Conservation (phyloP, 352 stramenopile genomes). For the Pythium dissotocum region DNA sequence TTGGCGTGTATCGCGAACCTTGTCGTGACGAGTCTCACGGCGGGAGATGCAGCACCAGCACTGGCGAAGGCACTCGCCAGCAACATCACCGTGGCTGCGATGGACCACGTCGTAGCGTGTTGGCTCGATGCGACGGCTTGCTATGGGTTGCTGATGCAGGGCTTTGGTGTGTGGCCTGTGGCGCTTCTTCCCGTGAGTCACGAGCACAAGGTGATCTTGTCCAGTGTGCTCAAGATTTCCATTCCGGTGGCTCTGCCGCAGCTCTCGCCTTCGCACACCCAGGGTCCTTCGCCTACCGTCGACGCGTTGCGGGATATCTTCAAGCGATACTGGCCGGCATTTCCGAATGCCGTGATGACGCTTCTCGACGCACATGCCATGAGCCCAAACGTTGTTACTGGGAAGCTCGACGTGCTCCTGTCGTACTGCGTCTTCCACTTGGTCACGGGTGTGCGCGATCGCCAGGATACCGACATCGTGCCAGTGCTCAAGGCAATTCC, state of each 20-base stretch:
- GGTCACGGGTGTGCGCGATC: constrained; percentile 23
- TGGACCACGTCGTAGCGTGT: constrained; percentile 12
- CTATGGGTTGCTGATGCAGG: constrained; percentile 29
- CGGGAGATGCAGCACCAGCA: constrained; percentile 28
- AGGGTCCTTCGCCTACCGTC: constrained; percentile 19
- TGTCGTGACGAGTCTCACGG: constrained; percentile 44
- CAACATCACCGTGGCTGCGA: constrained; percentile 34
- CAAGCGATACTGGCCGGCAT: constrained; percentile 62
- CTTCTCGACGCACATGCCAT: constrained; percentile 21
- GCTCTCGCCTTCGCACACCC: constrained; percentile 12
- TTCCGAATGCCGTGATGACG: constrained; percentile 45
- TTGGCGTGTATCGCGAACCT: constrained; percentile 62
- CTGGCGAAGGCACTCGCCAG: constrained; percentile 61
- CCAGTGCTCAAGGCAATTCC: constrained; percentile 27
- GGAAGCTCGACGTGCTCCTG: constrained; percentile 20
- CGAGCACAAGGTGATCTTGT: constrained; percentile 23
- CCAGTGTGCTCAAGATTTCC: constrained; percentile 25
- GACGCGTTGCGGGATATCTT: constrained; percentile 36
- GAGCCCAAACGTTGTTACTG: not conserved
- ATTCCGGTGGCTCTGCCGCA: constrained; percentile 22
- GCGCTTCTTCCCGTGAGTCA: constrained; percentile 18
- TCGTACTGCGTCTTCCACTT: constrained; percentile 29
- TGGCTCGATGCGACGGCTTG: constrained; percentile 30
- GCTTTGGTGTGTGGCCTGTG: constrained; percentile 21
- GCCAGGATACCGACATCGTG: constrained; percentile 25